These are phyloP conservation scores for Avena eriantha DNA, from an alignment of 176 grass and related monocot species.

Conservation along the genomic window DNA sequence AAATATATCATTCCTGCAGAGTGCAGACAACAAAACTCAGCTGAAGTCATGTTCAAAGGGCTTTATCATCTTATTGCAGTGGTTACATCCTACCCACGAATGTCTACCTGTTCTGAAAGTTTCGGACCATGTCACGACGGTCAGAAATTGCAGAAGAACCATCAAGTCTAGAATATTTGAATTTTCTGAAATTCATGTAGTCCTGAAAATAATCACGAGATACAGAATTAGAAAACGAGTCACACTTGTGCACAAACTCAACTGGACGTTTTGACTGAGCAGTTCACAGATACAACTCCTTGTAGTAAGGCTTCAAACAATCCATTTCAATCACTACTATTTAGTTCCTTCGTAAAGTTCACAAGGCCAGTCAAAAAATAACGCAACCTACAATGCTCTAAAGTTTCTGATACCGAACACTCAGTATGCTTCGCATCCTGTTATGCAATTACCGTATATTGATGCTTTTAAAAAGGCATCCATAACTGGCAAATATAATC, in stretches of 20 bases:
- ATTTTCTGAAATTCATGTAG: constrained; percentile 99
- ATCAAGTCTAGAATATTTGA: constrained; percentile 96
- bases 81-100: constrained; percentile 9
- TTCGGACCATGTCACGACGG: constrained; percentile 98
- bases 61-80: constrained; percentile 21
- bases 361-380: constrained; percentile 9
- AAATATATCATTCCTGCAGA: constrained; percentile 98
- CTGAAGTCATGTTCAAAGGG: constrained; percentile 43
- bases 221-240: neutral
- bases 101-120: constrained; percentile 84
- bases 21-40: constrained; percentile 53
- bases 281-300: constrained; percentile 13
- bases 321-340: constrained; percentile 15
- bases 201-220: constrained; percentile 65
- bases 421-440: neutral
- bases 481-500: neutral
- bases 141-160: constrained; percentile 92
- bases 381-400: constrained; percentile 8
- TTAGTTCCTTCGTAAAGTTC: constrained; percentile 4
- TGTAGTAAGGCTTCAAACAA: neutral
- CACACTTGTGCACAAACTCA: neutral
- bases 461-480: constrained; percentile 6
- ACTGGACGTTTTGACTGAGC: neutral
- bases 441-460: neutral
- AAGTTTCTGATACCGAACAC: constrained; percentile 14